phyloP scores from a whole-genome alignment of 1,139 yeast genomes.

The Yamadazyma sp. region DNA sequence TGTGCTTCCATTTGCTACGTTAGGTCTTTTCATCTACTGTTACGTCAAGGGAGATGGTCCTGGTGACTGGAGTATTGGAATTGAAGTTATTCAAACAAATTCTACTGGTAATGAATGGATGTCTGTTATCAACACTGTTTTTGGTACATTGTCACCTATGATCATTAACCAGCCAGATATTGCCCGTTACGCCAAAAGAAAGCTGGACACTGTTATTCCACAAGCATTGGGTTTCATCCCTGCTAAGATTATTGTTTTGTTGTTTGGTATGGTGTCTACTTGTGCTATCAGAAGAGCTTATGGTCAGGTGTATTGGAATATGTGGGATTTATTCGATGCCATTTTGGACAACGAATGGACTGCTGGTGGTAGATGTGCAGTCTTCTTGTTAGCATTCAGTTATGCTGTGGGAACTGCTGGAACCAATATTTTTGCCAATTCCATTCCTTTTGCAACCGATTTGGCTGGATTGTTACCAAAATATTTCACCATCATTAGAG shows the following conservation, averaged over 20 bases:
- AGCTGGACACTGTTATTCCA: constrained; percentile 14
- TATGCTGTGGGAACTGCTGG: constrained; percentile 18
- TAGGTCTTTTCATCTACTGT: constrained; percentile 16
- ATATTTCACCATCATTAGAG: constrained; percentile 17
- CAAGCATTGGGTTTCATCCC: constrained; percentile 18
- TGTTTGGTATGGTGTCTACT: constrained; percentile 16
- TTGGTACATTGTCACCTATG: constrained; percentile 19
- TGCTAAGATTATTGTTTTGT: constrained; percentile 12
- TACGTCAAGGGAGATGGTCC: constrained; percentile 15
- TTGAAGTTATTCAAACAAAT: constrained; percentile 4
- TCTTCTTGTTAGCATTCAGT: constrained; percentile 13
- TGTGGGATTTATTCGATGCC: constrained; percentile 17
- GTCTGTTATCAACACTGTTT: constrained; percentile 15
- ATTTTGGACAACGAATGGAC: constrained; percentile 17
- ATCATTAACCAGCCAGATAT: constrained; percentile 18
- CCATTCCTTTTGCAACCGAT: constrained; percentile 18
- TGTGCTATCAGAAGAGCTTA: constrained; percentile 15
- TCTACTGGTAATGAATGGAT: constrained; percentile 16
- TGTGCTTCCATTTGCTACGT: constrained; percentile 15
- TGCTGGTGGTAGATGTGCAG: constrained; percentile 17
- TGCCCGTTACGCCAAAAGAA: constrained; percentile 16
- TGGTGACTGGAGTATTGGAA: constrained; percentile 16
- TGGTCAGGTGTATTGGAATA: constrained; percentile 16
- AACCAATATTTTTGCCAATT: constrained; percentile 18
- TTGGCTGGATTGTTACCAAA: constrained; percentile 17